phyloP scores from a whole-genome alignment of 2,329 filamentous ascomycete genomes.

The Coleophoma eucalyptorum region DNA sequence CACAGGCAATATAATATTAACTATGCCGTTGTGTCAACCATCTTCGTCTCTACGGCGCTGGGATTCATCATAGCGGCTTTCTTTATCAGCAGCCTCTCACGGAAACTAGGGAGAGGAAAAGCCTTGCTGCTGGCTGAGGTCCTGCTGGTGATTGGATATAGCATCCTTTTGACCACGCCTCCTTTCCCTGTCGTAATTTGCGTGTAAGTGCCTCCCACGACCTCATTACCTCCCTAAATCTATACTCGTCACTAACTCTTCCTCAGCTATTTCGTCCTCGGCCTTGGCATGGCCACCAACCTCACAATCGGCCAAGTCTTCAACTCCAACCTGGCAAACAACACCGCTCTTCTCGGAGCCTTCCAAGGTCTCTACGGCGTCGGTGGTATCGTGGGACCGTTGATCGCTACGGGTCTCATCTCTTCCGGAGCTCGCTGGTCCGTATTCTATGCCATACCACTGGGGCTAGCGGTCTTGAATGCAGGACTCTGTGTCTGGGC shows the following conservation, averaged over 20 bases:
- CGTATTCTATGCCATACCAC: slow-evolving; percentile 65
- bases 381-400: slow-evolving; percentile 60
- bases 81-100: slow-evolving; percentile 55
- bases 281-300: slow-evolving; percentile 50
- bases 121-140: slow-evolving; percentile 53
- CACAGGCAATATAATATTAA: slow-evolving; percentile 62
- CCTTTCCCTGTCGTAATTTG: slow-evolving; percentile 66
- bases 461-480: slow-evolving; percentile 54
- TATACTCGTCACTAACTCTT: no score
- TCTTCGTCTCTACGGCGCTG: slow-evolving; percentile 72
- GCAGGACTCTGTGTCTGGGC: slow-evolving; percentile 57
- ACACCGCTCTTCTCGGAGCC: slow-evolving; percentile 50
- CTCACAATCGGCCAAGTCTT: slow-evolving; percentile 56
- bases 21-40: slow-evolving; percentile 72
- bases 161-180: slow-evolving; percentile 60
- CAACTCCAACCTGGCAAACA: slow-evolving; percentile 45
- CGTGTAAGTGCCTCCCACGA: slow-evolving; percentile 30
- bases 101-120: slow-evolving; percentile 59
- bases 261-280: slow-evolving; percentile 52
- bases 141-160: slow-evolving; percentile 55
- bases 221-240: no score
- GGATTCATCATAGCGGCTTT: slow-evolving; percentile 74
- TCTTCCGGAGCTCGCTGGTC: slow-evolving; percentile 64
- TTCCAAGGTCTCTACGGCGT: slow-evolving; percentile 65
- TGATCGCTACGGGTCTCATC: slow-evolving; percentile 65